A percentile compares a stretch with the other conserved stretches of the same genome.
phyloP scores from a whole-genome alignment of 805 yeast genomes.

The Candida pseudoglaebosa region DNA sequence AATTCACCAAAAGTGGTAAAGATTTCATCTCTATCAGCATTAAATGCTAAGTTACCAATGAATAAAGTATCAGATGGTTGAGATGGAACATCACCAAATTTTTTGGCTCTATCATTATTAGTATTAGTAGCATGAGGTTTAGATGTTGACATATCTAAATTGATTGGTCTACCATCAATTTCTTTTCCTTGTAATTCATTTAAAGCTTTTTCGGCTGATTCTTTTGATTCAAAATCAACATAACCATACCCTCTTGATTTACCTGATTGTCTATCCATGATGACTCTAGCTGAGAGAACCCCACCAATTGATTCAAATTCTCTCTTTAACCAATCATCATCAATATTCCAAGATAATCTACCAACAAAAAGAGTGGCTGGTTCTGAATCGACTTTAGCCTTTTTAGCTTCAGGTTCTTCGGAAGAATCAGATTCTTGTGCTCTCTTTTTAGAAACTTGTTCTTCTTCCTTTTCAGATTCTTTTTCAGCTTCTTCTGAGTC shows the following conservation, averaged over 20 bases:
- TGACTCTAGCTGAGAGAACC: slow-evolving; percentile 84
- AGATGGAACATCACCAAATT: slow-evolving; percentile 86
- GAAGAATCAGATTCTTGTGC: slow-evolving; percentile 33
- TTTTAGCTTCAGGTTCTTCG: slow-evolving; percentile 43
- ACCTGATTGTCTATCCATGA: slow-evolving; percentile 86
- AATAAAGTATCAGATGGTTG: slow-evolving; percentile 94
- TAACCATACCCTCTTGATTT: slow-evolving; percentile 97
- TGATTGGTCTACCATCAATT: slow-evolving; percentile 95
- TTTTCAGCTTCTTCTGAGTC: slow-evolving; percentile 22
- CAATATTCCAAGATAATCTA: slow-evolving; percentile 95
- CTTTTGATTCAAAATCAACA: slow-evolving; percentile 82
- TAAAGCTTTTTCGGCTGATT: slow-evolving; percentile 82
- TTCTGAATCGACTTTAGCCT: slow-evolving; percentile 53
- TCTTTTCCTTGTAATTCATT: slow-evolving; percentile 85
- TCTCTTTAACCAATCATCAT: slow-evolving; percentile 86
- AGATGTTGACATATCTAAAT: slow-evolving; percentile 85
- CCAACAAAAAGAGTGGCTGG: slow-evolving; percentile 94
- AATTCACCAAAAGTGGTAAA: slow-evolving; percentile 67
- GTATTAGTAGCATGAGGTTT: slow-evolving; percentile 61
- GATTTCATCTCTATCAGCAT: slow-evolving; percentile 76
- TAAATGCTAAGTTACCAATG: slow-evolving; percentile 93
- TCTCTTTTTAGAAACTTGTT: slow-evolving; percentile 31
- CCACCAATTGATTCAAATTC: slow-evolving; percentile 85
- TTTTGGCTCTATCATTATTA: slow-evolving; percentile 76
- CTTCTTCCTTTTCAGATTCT: slow-evolving; percentile 26